Conservation (phyloP, 208 protist genomes). For the Trypanosoma mega region DNA sequence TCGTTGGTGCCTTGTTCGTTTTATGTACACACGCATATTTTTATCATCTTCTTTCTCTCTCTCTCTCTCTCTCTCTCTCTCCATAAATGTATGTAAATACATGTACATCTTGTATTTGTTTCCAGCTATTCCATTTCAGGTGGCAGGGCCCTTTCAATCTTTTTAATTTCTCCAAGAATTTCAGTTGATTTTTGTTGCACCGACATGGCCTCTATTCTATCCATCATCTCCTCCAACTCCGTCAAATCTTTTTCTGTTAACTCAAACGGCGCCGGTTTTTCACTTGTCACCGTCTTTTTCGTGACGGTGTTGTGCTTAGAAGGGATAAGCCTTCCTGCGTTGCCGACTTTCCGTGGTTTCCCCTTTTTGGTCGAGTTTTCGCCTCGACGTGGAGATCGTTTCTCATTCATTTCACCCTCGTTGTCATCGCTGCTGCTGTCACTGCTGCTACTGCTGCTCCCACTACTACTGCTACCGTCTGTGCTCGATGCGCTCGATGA, state of each 20-base stretch:
- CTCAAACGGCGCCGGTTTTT: not conserved
- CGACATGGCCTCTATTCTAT: conserved; percentile 16
- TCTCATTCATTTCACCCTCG: not conserved
- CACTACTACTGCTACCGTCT: no score
- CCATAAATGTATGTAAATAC: not conserved
- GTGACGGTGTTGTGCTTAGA: no score
- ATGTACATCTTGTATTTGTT: not conserved
- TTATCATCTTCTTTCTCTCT: conserved; percentile 7
- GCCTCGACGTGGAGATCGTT: not conserved
- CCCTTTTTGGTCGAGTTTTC: no score
- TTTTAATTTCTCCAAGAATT: conserved; percentile 20
- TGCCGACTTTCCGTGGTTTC: no score
- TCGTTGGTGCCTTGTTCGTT: no score
- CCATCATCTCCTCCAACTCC: conserved; percentile 21
- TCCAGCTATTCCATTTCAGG: not conserved
- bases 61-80: conserved; percentile 14
- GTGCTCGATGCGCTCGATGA: conserved; percentile 2
- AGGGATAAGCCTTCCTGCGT: no score
- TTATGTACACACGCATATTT: no score
- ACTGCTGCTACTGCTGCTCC: not conserved
- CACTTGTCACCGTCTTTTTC: not conserved
- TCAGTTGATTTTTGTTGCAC: conserved; percentile 13
- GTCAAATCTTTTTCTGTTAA: conserved; percentile 16
- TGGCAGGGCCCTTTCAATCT: conserved; percentile 10
- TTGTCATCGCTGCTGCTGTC: conserved; percentile 8